Percentiles rank a stretch among this genome's conserved stretches.
These are phyloP conservation scores for Geranomyces michiganensis DNA, from an alignment of 192 early-diverging fungal species.

Conservation along the genomic window DNA sequence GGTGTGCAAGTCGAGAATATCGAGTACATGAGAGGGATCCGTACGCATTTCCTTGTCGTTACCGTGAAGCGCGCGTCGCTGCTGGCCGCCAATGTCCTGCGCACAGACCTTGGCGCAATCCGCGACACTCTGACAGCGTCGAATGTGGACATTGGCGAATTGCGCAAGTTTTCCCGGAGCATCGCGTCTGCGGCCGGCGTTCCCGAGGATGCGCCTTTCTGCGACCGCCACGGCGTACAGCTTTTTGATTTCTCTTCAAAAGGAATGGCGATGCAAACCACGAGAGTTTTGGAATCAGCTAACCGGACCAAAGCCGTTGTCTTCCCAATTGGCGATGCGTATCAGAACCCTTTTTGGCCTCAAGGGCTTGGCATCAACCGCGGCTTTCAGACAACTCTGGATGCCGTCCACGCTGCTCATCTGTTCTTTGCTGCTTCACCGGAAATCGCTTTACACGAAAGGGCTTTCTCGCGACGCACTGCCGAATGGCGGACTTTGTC, in stretches of 20 bases:
- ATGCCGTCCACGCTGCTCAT: conserved; percentile 40
- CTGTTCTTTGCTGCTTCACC: background rate
- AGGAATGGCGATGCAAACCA: conserved; percentile 32
- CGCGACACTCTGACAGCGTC: conserved; percentile 30
- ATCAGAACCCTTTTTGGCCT: conserved; percentile 54
- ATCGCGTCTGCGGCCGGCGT: conserved; percentile 37
- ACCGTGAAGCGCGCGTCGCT: conserved; percentile 37
- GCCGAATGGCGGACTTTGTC: background rate
- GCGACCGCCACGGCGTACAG: conserved; percentile 46
- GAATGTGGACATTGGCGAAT: conserved; percentile 42
- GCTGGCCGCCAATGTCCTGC: conserved; percentile 29
- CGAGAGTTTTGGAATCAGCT: conserved; percentile 16
- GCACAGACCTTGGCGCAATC: conserved; percentile 20
- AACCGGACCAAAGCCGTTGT: conserved; percentile 19
- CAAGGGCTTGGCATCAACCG: conserved; percentile 54
- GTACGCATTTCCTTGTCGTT: conserved; percentile 45
- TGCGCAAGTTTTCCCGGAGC: conserved; percentile 33
- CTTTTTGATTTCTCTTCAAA: conserved; percentile 51
- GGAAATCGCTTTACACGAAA: background rate
- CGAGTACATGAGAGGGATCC: conserved; percentile 45
- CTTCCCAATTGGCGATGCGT: conserved; percentile 45
- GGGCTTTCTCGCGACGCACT: background rate
- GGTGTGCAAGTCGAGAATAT: conserved; percentile 49
- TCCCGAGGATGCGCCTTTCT: conserved; percentile 30
- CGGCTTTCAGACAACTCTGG: conserved; percentile 46